phyloP scores from a whole-genome alignment of 352 stramenopile genomes.

The Saprolegnia parasitica region DNA sequence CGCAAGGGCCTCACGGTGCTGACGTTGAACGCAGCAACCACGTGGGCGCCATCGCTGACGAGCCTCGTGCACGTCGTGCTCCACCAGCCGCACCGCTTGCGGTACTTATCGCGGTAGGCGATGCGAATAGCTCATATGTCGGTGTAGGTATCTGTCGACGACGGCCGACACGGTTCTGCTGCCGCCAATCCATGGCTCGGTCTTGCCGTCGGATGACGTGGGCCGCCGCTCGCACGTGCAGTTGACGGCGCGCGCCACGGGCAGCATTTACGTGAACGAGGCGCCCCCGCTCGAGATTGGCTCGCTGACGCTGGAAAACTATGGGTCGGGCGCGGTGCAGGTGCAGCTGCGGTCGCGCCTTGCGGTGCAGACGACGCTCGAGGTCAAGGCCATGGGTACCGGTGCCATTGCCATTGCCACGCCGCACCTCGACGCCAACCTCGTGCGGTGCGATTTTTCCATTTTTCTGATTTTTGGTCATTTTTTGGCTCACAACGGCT shows the following conservation, averaged over 20 bases:
- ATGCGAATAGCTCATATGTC: neutral
- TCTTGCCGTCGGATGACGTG: neutral
- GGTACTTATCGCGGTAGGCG: neutral
- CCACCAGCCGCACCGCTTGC: neutral
- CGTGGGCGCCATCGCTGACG: neutral
- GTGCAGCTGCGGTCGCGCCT: neutral
- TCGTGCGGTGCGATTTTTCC: neutral
- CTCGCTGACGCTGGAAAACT: conserved; percentile 1
- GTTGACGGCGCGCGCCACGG: neutral
- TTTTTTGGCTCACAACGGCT: too few species aligned
- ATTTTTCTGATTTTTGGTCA: neutral
- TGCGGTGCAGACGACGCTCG: neutral
- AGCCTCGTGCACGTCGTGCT: neutral
- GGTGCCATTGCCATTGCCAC: neutral
- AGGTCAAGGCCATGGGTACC: neutral
- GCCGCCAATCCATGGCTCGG: neutral
- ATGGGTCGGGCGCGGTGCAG: conserved; percentile 1
- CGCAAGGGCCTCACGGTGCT: neutral
- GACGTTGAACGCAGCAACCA: neutral
- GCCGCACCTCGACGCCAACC: neutral
- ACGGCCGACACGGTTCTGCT: conserved; percentile 7
- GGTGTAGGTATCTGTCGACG: conserved; percentile 13
- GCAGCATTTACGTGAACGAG: neutral
- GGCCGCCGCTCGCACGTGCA: neutral
- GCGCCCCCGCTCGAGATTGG: neutral